Evolutionary conservation across 73 alveolate genomes (phyloP), one percentile per base, ranked within the genome.

Genomic region (Paramecium bursaria): DNA sequence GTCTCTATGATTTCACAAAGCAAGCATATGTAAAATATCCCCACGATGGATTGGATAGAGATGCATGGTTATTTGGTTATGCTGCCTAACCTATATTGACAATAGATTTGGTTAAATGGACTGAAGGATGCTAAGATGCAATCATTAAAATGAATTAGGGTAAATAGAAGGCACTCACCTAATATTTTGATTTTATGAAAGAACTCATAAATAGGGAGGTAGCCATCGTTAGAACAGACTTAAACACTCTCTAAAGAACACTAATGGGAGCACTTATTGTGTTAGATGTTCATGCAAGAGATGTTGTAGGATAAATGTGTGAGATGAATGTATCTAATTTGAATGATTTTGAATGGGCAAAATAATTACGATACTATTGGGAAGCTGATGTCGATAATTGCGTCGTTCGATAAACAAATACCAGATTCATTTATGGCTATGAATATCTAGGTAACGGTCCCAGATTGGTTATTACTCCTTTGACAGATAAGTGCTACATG

Each of bases 211-310:
- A 90, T 30, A 95, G 91, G 75, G 92, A 90, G 92, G 98, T 96
- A 30, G 95, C 90, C 85, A 85, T 97, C 22, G 99, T 97, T 25
- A 89, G 99, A 92, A 98, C 96, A 33, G 92, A 93, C 33, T 93
- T 97, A 4, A 93, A 88, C 27, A 90, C 88, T 23, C 94, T 95
- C 13, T 90, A 97, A 90, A 90, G 99, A 90, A 88, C 98, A 19
- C 87, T 94, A 48, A 95, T 97, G 95, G 99, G 98, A 50, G 99
- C 99, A 31, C 90, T 97, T 57, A 97, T 97, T 91, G 97, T 95
- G 55, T 89, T 96, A 4, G 99, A 97, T 96, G 99, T 97, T 50
- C 99, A 97, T 88, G 99, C 98, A 47, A 91, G 99, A 90, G 99
- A 95, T 88, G 99, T 97, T 25, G 99, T 97, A 13, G 92, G 92